These are phyloP conservation scores for Choiromyces venosus DNA, from an alignment of 495 filamentous ascomycete species.

Conservation along the genomic window DNA sequence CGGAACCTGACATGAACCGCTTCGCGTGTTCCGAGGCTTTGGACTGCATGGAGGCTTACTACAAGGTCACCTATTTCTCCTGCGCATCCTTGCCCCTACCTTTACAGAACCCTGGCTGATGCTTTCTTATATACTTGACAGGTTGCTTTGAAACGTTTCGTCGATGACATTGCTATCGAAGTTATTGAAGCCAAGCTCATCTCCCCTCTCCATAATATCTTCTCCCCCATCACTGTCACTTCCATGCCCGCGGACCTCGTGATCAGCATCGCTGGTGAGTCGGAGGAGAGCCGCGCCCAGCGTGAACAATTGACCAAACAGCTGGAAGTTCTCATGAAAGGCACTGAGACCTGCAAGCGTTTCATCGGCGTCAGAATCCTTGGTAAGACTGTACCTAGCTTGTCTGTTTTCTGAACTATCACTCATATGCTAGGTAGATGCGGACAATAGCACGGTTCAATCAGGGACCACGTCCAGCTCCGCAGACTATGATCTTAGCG, in stretches of 20 bases:
- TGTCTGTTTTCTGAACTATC: too few species aligned
- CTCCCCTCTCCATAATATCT: constrained; percentile 44
- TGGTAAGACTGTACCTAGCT: too few species aligned
- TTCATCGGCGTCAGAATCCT: too few species aligned
- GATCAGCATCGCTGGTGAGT: constrained; percentile 53
- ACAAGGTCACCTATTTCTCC: too few species aligned
- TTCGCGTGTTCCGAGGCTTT: constrained; percentile 48
- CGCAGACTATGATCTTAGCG: too few species aligned
- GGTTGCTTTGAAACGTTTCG: constrained; percentile 57
- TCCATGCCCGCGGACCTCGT: constrained; percentile 48
- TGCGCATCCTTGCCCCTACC: too few species aligned
- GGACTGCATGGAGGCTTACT: constrained; percentile 52
- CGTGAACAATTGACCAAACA: constrained; percentile 53
- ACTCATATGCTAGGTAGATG: too few species aligned
- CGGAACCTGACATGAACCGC: constrained; percentile 43
- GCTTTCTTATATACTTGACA: too few species aligned
- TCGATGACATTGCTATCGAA: constrained; percentile 57
- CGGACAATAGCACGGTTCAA: too few species aligned
- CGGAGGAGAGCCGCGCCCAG: constrained; percentile 38
- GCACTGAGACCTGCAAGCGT: constrained; percentile 39
- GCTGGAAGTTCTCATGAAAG: constrained; percentile 49
- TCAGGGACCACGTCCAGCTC: too few species aligned
- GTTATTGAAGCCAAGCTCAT: constrained; percentile 59
- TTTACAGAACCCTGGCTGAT: too few species aligned
- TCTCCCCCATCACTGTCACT: constrained; percentile 47